Evolutionary conservation across 768 basidiomycete genomes (phyloP).

Genomic region (Sporobolomyces pararoseus): DNA sequence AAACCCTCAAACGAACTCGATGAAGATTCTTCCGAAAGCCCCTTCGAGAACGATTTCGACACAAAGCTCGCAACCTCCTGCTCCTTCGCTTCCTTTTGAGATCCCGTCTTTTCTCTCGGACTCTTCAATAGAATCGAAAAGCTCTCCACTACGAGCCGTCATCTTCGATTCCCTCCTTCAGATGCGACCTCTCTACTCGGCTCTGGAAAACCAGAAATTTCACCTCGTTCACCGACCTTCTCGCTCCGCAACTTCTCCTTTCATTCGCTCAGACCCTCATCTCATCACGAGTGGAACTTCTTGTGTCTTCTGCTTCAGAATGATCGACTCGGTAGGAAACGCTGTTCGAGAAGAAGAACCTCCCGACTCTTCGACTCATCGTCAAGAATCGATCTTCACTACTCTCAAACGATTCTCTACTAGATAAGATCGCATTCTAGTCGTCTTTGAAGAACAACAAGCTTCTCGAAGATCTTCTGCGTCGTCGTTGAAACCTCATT

Average conservation of each 20-base stretch:
- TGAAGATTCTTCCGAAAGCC: too few species aligned
- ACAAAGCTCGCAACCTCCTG: not conserved
- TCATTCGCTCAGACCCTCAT: not conserved
- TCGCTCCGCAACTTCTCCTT: not conserved
- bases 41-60: not conserved
- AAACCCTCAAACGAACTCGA: too few species aligned
- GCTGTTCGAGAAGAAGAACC: slow-evolving; percentile 2
- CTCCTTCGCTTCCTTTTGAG: not conserved
- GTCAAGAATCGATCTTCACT: slow-evolving; percentile 5
- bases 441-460: slow-evolving; percentile 9
- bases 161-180: slow-evolving; percentile 3
- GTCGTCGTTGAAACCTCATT: not conserved
- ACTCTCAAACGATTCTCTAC: not conserved
- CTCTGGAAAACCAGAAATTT: not conserved
- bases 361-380: not conserved
- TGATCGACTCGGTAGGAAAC: slow-evolving; percentile 14
- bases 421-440: slow-evolving; percentile 1
- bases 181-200: not conserved
- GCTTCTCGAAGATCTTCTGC: too few species aligned
- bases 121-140: not conserved
- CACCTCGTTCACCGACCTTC: slow-evolving; percentile 16
- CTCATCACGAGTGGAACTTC: slow-evolving; percentile 2
- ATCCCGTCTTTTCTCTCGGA: not conserved
- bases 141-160: not conserved
- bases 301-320: slow-evolving; percentile 7